Evolutionary conservation across 768 basidiomycete genomes (phyloP).

Genomic region (Russula emetica): DNA sequence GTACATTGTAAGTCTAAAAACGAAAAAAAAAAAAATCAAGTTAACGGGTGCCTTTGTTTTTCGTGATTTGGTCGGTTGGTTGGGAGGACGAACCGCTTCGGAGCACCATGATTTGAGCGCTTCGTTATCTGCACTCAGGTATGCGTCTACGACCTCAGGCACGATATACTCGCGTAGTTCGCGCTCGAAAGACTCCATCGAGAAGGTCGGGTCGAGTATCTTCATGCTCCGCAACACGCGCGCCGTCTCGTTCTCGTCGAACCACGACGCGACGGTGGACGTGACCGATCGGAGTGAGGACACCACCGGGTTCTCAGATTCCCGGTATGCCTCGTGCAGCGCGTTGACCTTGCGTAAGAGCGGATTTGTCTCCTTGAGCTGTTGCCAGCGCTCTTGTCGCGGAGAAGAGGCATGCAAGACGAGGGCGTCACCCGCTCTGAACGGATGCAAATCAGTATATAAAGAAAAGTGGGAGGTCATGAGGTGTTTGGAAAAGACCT

Average conservation of each 20-base stretch:
- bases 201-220: slow-evolving; percentile 82
- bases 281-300: slow-evolving; percentile 79
- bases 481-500: slow-evolving; percentile 33
- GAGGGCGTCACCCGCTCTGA: slow-evolving; percentile 79
- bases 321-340: slow-evolving; percentile 72
- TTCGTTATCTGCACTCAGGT: slow-evolving; percentile 85
- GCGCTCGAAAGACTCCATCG: slow-evolving; percentile 78
- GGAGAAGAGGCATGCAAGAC: slow-evolving; percentile 81
- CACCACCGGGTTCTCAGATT: slow-evolving; percentile 90
- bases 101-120: slow-evolving; percentile 87
- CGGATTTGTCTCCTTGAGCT: slow-evolving; percentile 75
- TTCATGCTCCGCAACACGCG: slow-evolving; percentile 87
- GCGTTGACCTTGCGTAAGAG: slow-evolving; percentile 55
- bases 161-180: slow-evolving; percentile 96
- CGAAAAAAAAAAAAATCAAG: not conserved
- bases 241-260: slow-evolving; percentile 98
- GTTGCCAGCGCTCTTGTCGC: slow-evolving; percentile 75
- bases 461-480: not conserved
- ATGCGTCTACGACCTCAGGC: slow-evolving; percentile 96
- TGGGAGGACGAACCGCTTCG: slow-evolving; percentile 69
- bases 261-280: slow-evolving; percentile 80
- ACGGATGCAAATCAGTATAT: not conserved
- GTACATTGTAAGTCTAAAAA: slow-evolving; percentile 87
- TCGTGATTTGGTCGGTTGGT: not conserved
- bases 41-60: not conserved